Evolutionary conservation across 495 filamentous ascomycete species (phyloP), one percentile per base, ranked within the genome.

Genomic region (Aspergillus olivimuriae): DNA sequence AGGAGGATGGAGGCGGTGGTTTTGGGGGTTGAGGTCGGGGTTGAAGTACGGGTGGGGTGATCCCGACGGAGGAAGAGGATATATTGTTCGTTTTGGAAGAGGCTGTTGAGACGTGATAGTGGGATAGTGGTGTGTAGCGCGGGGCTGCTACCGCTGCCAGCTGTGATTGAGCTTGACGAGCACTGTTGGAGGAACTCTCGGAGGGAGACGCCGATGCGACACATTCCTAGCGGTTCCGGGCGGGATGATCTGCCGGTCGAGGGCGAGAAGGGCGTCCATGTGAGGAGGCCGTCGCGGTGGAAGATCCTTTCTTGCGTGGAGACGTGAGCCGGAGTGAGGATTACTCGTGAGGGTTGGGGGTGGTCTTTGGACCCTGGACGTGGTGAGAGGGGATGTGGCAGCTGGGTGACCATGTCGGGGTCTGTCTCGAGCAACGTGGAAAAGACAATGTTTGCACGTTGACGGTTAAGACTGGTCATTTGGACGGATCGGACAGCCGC

Each of bases 401-500:
- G 18, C n/a, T 26, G 10, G 32, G 23, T 19, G 39, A 24, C 15
- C 4, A 62, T 34, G 3, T 50, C 52, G 11, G 50, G 51, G 16
- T 70, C 75, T 4, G 58, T 60, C 11, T 70, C 65, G 6, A 82
- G 51, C 30, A 83, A 72, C 12, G 76, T 64, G 15, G 82, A 81
- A 48, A 90, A 79, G 20, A 90, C 73, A 32, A 98, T 78, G 51
- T 84, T 90, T 1, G 89, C 82, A 17, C 91, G 77, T 61, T 96
- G 91, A 23, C 87, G 72, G 67, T 95, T 96, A 12, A 96, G 71
- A n/a, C 80, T 88, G 12, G 76, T 75, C 80, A 96, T 85, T 57
- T 78, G 78, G 9, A 97, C 91, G 33, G 85, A 71, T 47, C 82
- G 76, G 16, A 97, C 90, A 15, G 90, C 91, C 28, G 75, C 71